Percentiles rank a stretch among this genome's conserved stretches.
Conservation (phyloP, 2,329 filamentous ascomycete genomes). For the Chrysosporium keratinophilum region DNA sequence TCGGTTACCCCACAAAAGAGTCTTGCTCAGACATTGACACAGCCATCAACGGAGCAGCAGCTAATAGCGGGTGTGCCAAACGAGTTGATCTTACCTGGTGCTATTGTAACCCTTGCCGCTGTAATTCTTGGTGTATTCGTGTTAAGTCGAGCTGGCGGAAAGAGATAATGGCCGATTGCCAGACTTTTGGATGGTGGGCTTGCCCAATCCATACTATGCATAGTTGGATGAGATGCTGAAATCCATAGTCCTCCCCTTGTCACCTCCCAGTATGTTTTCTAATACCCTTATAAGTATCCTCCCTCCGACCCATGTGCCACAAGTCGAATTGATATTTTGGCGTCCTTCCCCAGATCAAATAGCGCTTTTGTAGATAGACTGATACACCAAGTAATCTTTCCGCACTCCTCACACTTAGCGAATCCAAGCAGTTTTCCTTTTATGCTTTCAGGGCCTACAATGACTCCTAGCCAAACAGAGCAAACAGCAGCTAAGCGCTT, state of each 20-base stretch:
- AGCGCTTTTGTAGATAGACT: neutral
- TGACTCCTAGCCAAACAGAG: constrained; percentile 2
- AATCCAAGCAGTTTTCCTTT: neutral
- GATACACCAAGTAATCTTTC: neutral
- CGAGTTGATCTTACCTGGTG: constrained; percentile 82
- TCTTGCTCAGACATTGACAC: constrained; percentile 37
- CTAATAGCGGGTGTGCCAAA: constrained; percentile 87
- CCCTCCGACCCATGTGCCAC: too few species aligned
- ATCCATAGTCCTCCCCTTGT: neutral
- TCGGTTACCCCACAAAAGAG: constrained; percentile 35
- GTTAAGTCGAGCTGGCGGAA: constrained; percentile 50
- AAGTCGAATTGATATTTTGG: neutral
- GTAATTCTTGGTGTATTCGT: constrained; percentile 92
- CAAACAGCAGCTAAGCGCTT: neutral
- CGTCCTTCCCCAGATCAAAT: neutral
- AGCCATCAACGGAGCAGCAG: constrained; percentile 55
- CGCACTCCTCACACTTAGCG: neutral
- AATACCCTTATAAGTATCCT: neutral
- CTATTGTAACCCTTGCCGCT: constrained; percentile 87
- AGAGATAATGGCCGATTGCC: neutral
- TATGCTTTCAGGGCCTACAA: neutral
- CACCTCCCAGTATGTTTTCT: neutral
- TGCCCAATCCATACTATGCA: too few species aligned
- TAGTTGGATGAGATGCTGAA: neutral
- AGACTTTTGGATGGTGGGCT: neutral